These are phyloP conservation scores for Glycine tomentella DNA, from an alignment of 306 rosid species.

Conservation along the genomic window DNA sequence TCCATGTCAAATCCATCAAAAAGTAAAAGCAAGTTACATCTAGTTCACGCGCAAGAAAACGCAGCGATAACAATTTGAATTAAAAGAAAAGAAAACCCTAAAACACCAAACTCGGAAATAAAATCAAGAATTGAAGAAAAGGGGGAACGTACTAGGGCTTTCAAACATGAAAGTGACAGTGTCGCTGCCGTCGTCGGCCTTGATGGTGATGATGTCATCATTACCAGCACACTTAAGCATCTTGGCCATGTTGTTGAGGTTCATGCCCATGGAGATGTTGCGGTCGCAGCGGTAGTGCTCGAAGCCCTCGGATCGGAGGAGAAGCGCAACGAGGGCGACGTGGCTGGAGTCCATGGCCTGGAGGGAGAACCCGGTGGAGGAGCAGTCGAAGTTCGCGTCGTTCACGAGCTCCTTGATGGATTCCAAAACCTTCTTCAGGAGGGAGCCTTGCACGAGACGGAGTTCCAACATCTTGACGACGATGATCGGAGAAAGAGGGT, in stretches of 20 bases:
- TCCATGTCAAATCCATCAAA: neutral
- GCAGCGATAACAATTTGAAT: neutral
- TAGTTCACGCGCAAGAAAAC: neutral
- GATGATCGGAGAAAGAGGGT: no score
- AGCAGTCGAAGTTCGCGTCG: constrained; percentile 92
- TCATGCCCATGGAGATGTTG: constrained; percentile 92
- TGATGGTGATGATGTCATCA: constrained; percentile 84
- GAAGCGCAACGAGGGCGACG: constrained; percentile 76
- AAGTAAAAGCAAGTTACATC: neutral
- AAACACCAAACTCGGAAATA: neutral
- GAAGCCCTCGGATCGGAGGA: constrained; percentile 93
- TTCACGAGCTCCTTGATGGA: constrained; percentile 79
- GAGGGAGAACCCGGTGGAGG: constrained; percentile 76
- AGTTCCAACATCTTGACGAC: constrained; percentile 53
- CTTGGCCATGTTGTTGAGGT: constrained; percentile 86
- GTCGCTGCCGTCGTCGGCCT: constrained; percentile 93
- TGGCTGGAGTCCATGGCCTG: constrained; percentile 99
- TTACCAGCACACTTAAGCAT: constrained; percentile 93
- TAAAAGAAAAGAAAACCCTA: constrained; percentile 9
- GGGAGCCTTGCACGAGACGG: constrained; percentile 56
- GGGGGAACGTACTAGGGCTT: constrained; percentile 68
- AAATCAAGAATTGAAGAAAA: neutral
- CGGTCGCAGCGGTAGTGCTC: constrained; percentile 95
- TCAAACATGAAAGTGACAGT: constrained; percentile 95
- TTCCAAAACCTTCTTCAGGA: constrained; percentile 60